A percentile compares a stretch with the other conserved stretches of the same genome.
These are phyloP conservation scores for Phytopythium kandeliae DNA, from an alignment of 352 stramenopile species.

Conservation along the genomic window DNA sequence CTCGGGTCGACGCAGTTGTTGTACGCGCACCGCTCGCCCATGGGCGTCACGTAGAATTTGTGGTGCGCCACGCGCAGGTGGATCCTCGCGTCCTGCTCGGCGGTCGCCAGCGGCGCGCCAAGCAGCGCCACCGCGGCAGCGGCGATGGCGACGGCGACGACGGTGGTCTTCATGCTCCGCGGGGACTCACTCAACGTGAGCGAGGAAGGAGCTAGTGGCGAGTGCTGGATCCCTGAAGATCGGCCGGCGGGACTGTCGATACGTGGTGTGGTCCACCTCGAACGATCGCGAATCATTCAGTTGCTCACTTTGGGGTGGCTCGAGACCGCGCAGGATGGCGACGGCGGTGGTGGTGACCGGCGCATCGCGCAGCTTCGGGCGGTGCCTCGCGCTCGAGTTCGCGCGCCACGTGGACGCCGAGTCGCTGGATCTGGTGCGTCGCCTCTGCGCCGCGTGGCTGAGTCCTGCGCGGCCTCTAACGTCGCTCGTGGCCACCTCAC, in stretches of 20 bases:
- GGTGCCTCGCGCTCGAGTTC: constrained; percentile 68
- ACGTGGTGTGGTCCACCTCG: too few species aligned
- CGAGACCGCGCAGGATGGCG: too few species aligned
- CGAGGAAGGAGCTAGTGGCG: too few species aligned
- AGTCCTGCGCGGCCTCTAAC: too few species aligned
- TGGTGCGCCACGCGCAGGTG: constrained; percentile 19
- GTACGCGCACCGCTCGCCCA: constrained; percentile 56
- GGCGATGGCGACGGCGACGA: not conserved
- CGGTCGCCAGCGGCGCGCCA: constrained; percentile 8
- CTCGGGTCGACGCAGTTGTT: constrained; percentile 44
- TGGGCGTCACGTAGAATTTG: constrained; percentile 52
- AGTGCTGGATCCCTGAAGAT: too few species aligned
- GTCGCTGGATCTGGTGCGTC: constrained; percentile 46
- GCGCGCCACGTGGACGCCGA: constrained; percentile 21
- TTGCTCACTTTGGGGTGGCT: too few species aligned
- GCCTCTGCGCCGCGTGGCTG: not conserved
- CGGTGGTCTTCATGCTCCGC: not conserved
- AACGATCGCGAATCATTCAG: too few species aligned
- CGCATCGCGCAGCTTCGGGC: constrained; percentile 81
- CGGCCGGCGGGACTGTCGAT: too few species aligned
- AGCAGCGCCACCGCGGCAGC: not conserved
- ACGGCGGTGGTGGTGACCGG: constrained; percentile 69
- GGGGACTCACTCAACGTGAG: too few species aligned
- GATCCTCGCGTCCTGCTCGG: constrained; percentile 28
- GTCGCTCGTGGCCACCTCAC: too few species aligned